A percentile compares a stretch with the other conserved stretches of the same genome.
Evolutionary conservation across 176 grass and related monocot species (phyloP).

Genomic region (Aegilops longissima): DNA sequence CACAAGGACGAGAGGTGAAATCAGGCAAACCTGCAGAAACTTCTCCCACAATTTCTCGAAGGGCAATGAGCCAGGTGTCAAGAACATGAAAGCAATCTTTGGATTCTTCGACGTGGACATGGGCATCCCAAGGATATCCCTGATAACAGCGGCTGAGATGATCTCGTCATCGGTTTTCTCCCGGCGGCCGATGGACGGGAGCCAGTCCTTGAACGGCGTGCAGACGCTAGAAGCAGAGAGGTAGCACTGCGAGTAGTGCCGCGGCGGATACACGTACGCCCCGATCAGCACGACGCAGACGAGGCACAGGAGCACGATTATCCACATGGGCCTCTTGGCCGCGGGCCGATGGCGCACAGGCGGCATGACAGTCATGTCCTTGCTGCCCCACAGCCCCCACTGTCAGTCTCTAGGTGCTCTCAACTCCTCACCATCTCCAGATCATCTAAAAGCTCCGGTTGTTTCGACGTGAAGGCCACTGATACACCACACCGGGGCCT

Average conservation of each 20-base stretch:
- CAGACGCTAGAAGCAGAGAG: conserved; percentile 77
- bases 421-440: conserved; percentile 39
- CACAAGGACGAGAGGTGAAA: conserved; percentile 6
- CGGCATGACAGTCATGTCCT: conserved; percentile 65
- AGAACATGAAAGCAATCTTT: conserved; percentile 95
- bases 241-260: conserved; percentile 73
- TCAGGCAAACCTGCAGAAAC: conserved; percentile 72
- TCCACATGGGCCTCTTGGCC: conserved; percentile 86
- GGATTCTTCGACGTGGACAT: conserved; percentile 52
- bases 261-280: conserved; percentile 76
- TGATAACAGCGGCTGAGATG: conserved; percentile 59
- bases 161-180: conserved; percentile 81
- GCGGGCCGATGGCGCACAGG: conserved; percentile 43
- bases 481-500: neutral
- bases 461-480: neutral
- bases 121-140: conserved; percentile 77
- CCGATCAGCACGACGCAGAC: conserved; percentile 69
- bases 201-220: conserved; percentile 71
- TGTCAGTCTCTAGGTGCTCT: conserved; percentile 43
- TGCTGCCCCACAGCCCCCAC: conserved; percentile 31
- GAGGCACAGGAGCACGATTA: conserved; percentile 76
- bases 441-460: conserved; percentile 16
- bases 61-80: conserved; percentile 85
- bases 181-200: conserved; percentile 49
- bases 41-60: conserved; percentile 96